Evolutionary conservation across 352 stramenopile genomes (phyloP), one percentile per base, ranked within the genome.

Genomic region (Phytophthora agathidicida): DNA sequence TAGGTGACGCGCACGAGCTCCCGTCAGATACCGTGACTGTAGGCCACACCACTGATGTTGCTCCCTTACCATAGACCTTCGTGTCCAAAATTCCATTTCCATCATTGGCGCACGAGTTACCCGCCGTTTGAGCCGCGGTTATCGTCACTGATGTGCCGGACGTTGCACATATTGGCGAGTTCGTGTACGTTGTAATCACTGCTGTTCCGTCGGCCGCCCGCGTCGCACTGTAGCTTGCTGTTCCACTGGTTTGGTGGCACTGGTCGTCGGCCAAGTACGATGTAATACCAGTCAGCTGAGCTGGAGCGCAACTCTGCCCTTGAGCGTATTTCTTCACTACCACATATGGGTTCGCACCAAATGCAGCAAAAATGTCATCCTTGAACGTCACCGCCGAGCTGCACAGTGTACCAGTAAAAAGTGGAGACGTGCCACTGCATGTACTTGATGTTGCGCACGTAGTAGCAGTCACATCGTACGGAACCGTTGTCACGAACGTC

Each of bases 201-300:
- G 28, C 35, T 3, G 54, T 50, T 16, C 22, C 30, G 14, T 55
- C 54, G 1, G 20, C 22, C 5, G 2, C 14, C 0, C 44, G n/a
- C 7, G 30, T 64, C 0, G 45, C 55, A 8, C 7, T 17, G 16
- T 64, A 64, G 23, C 45, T 64, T 2, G 28, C 5, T 3, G 7
- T 4, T 8, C 27, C 3, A 11, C 13, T 19, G 1, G 27, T 52
- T 31, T 52, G 46, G 39, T 65, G 45, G 19, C 55, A 65, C 22
- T 36, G 46, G 19, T 46, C 56, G 13, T 65, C 46, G 5, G 56
- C 56, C 38, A 52, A 4, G 7, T 53, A 65, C 26, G 46, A 38
- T 14, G 23, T 35, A 10, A 58, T 42, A 16, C 16, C 22, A 8
- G 13, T 28, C 5, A 65, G 8, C 14, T 36, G 5, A 2, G 27